phyloP scores from a whole-genome alignment of 768 basidiomycete species.

The Lentinula guzmanii region DNA sequence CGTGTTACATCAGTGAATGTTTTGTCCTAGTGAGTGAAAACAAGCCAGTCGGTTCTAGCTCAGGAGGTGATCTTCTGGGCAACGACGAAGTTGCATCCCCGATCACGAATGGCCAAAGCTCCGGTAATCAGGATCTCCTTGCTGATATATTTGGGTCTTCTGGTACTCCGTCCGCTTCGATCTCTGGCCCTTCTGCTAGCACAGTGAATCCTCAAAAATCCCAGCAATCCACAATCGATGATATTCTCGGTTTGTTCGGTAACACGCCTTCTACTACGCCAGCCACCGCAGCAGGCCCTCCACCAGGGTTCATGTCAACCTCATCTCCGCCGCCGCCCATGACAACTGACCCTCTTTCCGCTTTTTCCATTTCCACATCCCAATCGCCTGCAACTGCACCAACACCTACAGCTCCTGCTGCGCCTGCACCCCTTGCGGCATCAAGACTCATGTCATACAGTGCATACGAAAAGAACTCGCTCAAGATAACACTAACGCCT shows the following conservation, averaged over 20 bases:
- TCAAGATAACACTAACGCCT: slow-evolving; percentile 87
- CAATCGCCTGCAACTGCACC: slow-evolving; percentile 30
- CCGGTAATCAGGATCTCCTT: slow-evolving; percentile 73
- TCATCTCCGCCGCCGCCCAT: slow-evolving; percentile 13
- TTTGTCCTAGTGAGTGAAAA: slow-evolving; percentile 77
- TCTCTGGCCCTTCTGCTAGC: slow-evolving; percentile 25
- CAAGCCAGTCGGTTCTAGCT: slow-evolving; percentile 90
- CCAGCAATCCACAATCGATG: slow-evolving; percentile 65
- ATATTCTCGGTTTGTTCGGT: slow-evolving; percentile 88
- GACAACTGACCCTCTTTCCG: slow-evolving; percentile 20
- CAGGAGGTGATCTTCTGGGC: slow-evolving; percentile 75
- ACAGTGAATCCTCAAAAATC: slow-evolving; percentile 36
- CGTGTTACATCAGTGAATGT: background rate
- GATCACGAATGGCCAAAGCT: slow-evolving; percentile 33
- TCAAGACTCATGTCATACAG: slow-evolving; percentile 67
- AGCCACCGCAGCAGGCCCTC: slow-evolving; percentile 20
- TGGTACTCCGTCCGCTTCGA: slow-evolving; percentile 28
- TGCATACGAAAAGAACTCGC: slow-evolving; percentile 88
- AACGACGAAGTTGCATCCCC: slow-evolving; percentile 55
- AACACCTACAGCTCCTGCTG: slow-evolving; percentile 23
- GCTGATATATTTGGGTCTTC: slow-evolving; percentile 84
- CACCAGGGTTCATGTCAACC: slow-evolving; percentile 14
- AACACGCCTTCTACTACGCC: slow-evolving; percentile 33
- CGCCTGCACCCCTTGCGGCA: slow-evolving; percentile 31
- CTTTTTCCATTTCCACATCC: slow-evolving; percentile 30